Base-by-base conservation (phyloP, 768 basidiomycete species). In the Termitomyces sp. region DNA sequence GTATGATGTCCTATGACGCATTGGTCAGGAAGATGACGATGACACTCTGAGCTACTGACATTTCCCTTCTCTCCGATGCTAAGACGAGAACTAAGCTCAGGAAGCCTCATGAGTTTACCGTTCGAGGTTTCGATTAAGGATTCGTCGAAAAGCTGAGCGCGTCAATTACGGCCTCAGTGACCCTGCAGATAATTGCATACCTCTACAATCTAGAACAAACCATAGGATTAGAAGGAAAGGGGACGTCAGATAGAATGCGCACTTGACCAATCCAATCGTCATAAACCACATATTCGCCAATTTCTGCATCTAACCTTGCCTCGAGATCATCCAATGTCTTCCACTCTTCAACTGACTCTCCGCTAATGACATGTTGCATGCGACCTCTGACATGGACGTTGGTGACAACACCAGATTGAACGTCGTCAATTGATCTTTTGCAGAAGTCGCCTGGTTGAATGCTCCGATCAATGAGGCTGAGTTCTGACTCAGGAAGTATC, bases 241-340 rank as follows among this genome's bases (percentile, higher is more conserved):
- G 57, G n/a, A 42, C 9, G 6, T 20, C n/a, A 48, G 16, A 47
- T 36, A 42, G 20, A 41, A 48, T 22, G 66, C 82, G 68, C 69
- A 90, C 91, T 79, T 93, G 91, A 53, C 94, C 94, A 65, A 96
- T 76, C 94, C 94, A 97, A 68, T 92, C 84, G 62, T 89, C 82
- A 65, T 85, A 84, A 18, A 86, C 75, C 49, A 95, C 90, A 74
- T 87, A 91, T 70, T 94, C 92, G 6, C 89, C 87, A 39, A 89
- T 78, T 58, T 89, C 89, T 26, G 89, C 79, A 29, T 85, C 81
- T 33, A 77, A 72, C 26, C 80, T 77, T 24, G 77, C 76, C 62
- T 81, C 78, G 26, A 94, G 68, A 50, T 89, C 84, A 39, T 79
- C 74, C 56, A 77, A 64, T 10, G 78, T 75, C 62, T 80, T 80